These are phyloP conservation scores for Penicillium bialowiezense DNA, from an alignment of 495 filamentous ascomycete genomes.

Conservation along the genomic window DNA sequence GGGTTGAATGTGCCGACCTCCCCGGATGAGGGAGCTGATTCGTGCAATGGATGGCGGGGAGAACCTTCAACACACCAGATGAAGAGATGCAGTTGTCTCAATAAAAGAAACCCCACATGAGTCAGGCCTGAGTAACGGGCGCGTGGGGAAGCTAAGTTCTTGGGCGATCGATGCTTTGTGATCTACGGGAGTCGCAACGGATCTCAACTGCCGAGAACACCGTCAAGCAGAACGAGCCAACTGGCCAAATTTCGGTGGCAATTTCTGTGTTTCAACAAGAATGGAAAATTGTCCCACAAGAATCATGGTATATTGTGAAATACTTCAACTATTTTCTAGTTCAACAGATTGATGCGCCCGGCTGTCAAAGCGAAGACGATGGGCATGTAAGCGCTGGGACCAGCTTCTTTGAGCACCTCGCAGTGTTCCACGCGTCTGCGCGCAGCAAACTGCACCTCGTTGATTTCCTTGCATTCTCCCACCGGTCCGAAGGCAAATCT, in stretches of 20 bases:
- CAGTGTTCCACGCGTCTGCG: constrained; percentile 29
- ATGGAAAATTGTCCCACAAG: too few relatives aligned
- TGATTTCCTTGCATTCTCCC: constrained; percentile 35
- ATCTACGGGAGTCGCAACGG: neutral
- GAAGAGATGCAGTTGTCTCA: neutral
- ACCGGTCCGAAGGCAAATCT: constrained; percentile 36
- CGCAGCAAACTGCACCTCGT: constrained; percentile 28
- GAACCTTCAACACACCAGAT: neutral
- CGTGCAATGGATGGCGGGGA: constrained; percentile 15
- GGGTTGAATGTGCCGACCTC: constrained; percentile 18
- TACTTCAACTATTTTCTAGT: constrained; percentile 18
- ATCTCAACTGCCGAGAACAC: neutral
- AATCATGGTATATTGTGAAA: neutral
- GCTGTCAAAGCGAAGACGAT: constrained; percentile 34
- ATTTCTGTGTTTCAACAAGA: too few relatives aligned
- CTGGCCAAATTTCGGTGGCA: neutral
- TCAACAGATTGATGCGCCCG: constrained; percentile 38
- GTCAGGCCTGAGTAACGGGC: constrained; percentile 35
- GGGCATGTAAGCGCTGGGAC: constrained; percentile 29
- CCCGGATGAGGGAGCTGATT: constrained; percentile 15
- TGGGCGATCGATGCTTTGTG: neutral
- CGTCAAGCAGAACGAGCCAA: neutral
- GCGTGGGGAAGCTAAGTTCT: constrained; percentile 8
- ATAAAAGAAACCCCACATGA: constrained; percentile 33
- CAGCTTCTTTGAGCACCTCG: constrained; percentile 27